phyloP scores from a whole-genome alignment of 441 rosid genomes.

The Cnidoscolus chayamansa region DNA sequence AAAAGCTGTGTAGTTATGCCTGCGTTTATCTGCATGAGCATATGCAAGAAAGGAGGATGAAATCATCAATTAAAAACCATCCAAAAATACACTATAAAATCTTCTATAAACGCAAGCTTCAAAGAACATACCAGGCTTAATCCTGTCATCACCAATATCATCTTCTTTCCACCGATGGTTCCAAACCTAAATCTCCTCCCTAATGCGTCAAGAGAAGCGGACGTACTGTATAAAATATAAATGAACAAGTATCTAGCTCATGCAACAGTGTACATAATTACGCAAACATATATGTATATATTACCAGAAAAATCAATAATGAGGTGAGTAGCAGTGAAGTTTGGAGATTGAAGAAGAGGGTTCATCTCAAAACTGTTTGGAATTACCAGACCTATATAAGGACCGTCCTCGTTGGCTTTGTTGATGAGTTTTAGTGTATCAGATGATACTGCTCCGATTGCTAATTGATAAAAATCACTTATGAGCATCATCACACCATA shows the following conservation, averaged over 20 bases:
- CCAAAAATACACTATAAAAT: no score
- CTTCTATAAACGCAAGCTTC: no score
- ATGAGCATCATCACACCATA: background rate
- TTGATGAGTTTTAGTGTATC: background rate
- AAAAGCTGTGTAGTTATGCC: conserved; percentile 1
- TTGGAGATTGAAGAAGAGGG: conserved; percentile 12
- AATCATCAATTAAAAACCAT: background rate
- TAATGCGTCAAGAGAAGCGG: background rate
- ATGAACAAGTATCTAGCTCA: background rate
- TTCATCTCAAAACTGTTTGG: conserved; percentile 4
- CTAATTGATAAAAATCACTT: background rate
- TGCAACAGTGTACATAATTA: no score
- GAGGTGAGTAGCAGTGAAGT: background rate
- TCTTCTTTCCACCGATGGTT: background rate
- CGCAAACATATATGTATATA: no score
- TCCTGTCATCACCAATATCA: conserved; percentile 8
- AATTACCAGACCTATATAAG: conserved; percentile 7
- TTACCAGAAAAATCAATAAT: conserved; percentile 2
- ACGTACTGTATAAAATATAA: background rate
- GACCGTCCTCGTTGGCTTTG: background rate
- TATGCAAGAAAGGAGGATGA: background rate
- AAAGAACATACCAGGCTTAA: background rate
- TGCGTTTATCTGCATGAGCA: conserved; percentile 1
- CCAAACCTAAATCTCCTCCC: conserved; percentile 7
- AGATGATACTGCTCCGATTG: background rate